Evolutionary conservation across 345 rosid species (phyloP).

Genomic region (Adansonia digitata): DNA sequence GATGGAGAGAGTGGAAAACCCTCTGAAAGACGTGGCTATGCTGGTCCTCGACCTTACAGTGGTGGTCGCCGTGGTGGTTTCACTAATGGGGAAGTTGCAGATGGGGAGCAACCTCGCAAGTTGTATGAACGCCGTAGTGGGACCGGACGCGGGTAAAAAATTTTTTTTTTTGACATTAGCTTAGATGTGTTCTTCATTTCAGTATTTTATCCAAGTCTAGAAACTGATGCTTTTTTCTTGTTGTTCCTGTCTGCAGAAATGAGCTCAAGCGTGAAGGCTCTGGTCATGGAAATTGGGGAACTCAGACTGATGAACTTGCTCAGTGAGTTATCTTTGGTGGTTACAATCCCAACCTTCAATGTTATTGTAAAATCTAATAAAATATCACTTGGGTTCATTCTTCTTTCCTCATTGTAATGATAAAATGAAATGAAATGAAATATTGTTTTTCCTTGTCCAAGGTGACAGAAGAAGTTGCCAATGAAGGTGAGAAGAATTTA

Average conservation of each 20-base stretch:
- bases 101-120: constrained; percentile 64
- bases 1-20: constrained; percentile 52
- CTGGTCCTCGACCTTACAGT: constrained; percentile 49
- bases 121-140: constrained; percentile 74
- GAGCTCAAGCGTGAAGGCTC: constrained; percentile 81
- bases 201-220: background rate
- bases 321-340: constrained; percentile 38
- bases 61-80: constrained; percentile 64
- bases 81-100: constrained; percentile 61
- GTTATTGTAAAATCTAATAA: background rate
- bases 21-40: constrained; percentile 42
- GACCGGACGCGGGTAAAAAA: constrained; percentile 81
- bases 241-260: constrained; percentile 31
- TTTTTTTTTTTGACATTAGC: background rate
- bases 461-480: constrained; percentile 48
- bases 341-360: background rate
- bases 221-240: background rate
- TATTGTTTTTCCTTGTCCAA: constrained; percentile 24
- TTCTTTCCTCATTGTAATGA: background rate
- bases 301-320: constrained; percentile 57
- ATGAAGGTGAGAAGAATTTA: constrained; percentile 53
- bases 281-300: constrained; percentile 96
- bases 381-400: background rate
- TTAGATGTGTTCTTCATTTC: background rate
- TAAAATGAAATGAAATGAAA: background rate